These are phyloP conservation scores for Fusarium xylarioides DNA, from an alignment of 2,329 filamentous ascomycete species.

Conservation along the genomic window DNA sequence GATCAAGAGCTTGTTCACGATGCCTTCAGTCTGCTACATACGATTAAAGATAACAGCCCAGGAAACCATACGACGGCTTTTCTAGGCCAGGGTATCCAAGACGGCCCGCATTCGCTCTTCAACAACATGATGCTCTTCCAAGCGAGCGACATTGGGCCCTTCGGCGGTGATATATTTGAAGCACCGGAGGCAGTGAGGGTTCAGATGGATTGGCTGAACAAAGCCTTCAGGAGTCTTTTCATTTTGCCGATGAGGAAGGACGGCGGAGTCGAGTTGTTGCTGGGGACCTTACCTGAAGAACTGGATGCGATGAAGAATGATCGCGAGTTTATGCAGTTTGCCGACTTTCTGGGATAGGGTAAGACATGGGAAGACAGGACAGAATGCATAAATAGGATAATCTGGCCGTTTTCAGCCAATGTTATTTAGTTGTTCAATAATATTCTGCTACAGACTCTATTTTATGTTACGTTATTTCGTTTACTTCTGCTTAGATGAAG, in stretches of 20 bases:
- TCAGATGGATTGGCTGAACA: background rate
- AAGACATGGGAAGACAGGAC: background rate
- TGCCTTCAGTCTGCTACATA: background rate
- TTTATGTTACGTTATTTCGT: rapidly evolving
- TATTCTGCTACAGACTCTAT: background rate
- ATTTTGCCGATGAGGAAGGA: background rate
- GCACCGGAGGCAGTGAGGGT: background rate
- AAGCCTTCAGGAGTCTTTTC: background rate
- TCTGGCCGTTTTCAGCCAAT: rapidly evolving
- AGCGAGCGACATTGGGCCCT: background rate
- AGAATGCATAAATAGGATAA: background rate
- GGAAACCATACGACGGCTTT: background rate
- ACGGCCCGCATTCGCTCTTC: background rate
- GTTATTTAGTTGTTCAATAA: rapidly evolving
- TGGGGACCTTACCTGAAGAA: background rate
- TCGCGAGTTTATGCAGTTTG: background rate
- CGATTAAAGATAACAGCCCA: background rate
- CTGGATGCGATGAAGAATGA: background rate
- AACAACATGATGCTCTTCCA: background rate
- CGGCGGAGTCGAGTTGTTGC: background rate
- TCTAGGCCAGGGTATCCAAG: background rate
- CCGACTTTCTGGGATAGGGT: background rate
- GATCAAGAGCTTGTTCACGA: background rate
- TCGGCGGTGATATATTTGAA: background rate
- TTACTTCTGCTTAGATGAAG: no score